Evolutionary conservation across 2,329 filamentous ascomycete species (phyloP), one percentile per base, ranked within the genome.

Genomic region (Aspergillus sp.): DNA sequence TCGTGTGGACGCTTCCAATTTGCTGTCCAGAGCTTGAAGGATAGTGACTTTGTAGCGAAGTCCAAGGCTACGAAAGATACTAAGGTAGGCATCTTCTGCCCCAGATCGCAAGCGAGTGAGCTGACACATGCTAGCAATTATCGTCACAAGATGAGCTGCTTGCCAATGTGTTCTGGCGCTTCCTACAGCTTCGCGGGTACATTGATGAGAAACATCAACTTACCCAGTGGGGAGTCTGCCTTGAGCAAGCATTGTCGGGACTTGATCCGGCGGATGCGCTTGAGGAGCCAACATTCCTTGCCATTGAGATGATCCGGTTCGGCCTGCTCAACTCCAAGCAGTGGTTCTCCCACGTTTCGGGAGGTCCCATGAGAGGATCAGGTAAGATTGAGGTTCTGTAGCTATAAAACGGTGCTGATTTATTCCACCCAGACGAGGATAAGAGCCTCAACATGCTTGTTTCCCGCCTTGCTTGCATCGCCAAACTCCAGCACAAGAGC

Each of bases 131-230:
- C 59, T 57, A 84, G 77, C 70, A 73, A 13, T 73, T 84, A 8
- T 86, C 83, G 61, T 85, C 88, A n/a, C 85, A 89, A 64, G 83
- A 89, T 15, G 90, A 95, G 69, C 84, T 94, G 57, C 79, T 84
- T 23, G 80, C 92, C 17, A 91, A 96, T 68, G 86, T 89, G 6
- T 84, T 94, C 60, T 97, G 92, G 90, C 87, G 92, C 58, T 95
- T 97, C 76, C 83, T 99, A 21, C 91, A 96, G 71, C 83, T 98
- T 52, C 87, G 93, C 61, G 92, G 89, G 23, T 99, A 97, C 70
- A 83, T 96, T 50, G 86, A 95, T 67, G 82, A 85, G 51, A 83
- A 85, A 61, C 94, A 98, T 75, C 86, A 88, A 61, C 83, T 97
- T 62, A 96, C 93, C 8, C 78, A 81, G 8, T 96, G 92, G 92